Percentiles rank a stretch among this genome's conserved stretches.
These are phyloP conservation scores for Geotrichum cucujoidarum DNA, from an alignment of 1,139 yeast species.

Conservation along the genomic window DNA sequence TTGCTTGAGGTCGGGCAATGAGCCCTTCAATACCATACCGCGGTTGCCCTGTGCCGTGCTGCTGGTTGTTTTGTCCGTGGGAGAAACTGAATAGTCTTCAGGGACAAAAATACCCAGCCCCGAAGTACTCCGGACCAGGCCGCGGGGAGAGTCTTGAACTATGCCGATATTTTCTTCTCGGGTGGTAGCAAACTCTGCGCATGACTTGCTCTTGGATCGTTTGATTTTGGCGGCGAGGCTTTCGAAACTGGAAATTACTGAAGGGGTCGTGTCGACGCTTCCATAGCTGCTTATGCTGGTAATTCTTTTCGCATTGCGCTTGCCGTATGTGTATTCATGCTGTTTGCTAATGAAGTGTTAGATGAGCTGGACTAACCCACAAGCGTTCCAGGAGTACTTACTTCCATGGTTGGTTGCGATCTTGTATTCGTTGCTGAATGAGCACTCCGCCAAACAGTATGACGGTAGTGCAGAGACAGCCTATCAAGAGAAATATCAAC, in stretches of 20 bases:
- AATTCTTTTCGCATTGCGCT: too few species aligned
- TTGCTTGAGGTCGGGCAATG: too few species aligned
- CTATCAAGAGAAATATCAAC: neutral
- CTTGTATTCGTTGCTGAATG: neutral
- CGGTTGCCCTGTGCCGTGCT: too few species aligned
- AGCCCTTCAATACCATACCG: too few species aligned
- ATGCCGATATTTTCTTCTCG: neutral
- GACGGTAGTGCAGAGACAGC: neutral
- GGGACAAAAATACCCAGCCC: slow-evolving; percentile 7
- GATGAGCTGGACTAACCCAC: neutral
- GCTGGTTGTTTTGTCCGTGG: too few species aligned
- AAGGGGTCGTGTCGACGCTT: neutral
- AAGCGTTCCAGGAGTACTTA: neutral
- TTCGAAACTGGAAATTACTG: neutral
- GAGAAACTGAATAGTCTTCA: too few species aligned
- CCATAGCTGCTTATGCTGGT: neutral
- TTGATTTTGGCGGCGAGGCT: neutral
- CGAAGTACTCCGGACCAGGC: too few species aligned
- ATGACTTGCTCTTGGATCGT: too few species aligned
- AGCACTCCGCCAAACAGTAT: neutral
- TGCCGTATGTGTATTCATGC: too few species aligned
- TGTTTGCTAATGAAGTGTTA: too few species aligned
- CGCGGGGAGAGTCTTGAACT: too few species aligned
- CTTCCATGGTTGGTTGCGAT: neutral
- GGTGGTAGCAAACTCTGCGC: neutral